A percentile compares a stretch with the other conserved stretches of the same genome.
phyloP scores from a whole-genome alignment of 2,329 filamentous ascomycete species.

The Sordariomycetes sp. region DNA sequence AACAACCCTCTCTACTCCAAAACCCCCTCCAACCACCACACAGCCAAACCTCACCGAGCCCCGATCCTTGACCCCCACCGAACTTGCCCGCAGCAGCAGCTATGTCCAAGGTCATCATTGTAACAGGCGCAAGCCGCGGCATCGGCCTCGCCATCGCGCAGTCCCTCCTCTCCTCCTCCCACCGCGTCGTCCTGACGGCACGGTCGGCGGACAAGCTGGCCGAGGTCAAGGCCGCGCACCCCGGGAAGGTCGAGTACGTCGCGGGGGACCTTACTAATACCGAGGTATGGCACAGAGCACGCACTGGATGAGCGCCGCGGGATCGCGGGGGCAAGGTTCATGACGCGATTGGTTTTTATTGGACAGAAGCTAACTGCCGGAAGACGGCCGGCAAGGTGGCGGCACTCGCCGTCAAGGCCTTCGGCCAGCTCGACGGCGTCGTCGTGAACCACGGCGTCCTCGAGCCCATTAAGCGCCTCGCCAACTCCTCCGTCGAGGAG shows the following conservation, averaged over 20 bases:
- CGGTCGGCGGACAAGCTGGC: constrained; percentile 35
- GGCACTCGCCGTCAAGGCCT: constrained; percentile 50
- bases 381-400: constrained; percentile 39
- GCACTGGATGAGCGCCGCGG: no score
- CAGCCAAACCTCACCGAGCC: no score
- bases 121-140: constrained; percentile 53
- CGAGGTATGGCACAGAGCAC: constrained; percentile 22
- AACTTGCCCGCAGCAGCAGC: no score
- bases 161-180: constrained; percentile 34
- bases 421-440: constrained; percentile 64
- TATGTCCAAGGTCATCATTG: constrained; percentile 49
- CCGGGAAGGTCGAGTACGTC: constrained; percentile 40
- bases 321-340: not conserved
- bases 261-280: constrained; percentile 39
- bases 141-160: constrained; percentile 44
- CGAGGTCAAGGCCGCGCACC: constrained; percentile 34
- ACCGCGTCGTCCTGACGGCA: constrained; percentile 47
- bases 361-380: not conserved
- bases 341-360: not conserved
- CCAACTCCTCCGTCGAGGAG: constrained; percentile 51
- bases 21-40: no score
- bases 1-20: no score
- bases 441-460: constrained; percentile 82
- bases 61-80: not conserved
- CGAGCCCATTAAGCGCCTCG: constrained; percentile 59